Evolutionary conservation across 108 stramenopile species (phyloP), one percentile per base, ranked within the genome.

Genomic region (Skeletonema marinoi): DNA sequence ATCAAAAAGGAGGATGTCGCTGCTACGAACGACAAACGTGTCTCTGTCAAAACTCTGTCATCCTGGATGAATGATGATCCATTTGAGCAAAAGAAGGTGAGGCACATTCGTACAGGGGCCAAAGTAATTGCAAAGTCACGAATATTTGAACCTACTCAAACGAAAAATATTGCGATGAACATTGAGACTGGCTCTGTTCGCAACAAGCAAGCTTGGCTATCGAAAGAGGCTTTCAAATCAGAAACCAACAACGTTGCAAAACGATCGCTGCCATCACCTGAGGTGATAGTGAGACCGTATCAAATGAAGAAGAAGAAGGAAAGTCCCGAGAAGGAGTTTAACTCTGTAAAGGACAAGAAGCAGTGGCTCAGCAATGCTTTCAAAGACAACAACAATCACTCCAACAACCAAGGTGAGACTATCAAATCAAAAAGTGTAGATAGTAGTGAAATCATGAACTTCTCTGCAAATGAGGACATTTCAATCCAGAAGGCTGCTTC

Each of bases 1-100:
- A 66, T 81, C 31, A 74, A 66, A 35, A 68, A 77, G 42, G 84
- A 85, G 39, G 84, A 88, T 25, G 91, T 94, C 3, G 66, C 90
- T 60, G 93, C 93, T 16, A 94, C 93, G 3, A 83, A 94, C 70
- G 81, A 89, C 13, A 87, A 88, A 69, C 85, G 89, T 19, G 91
- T 90, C 0, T 92, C 90, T 16, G 93, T 94, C 7, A 86, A 89
- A 31, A 86, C 88, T 60, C 82, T 94, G 16, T 90, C 91, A 2
- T 70, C 85, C 9, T 94, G 93, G 93, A 83, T 94, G 19, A 86
- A 85, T 31, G 84, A 83, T 68, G 90, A 92, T 67, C 93, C 93
- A 2, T 90, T 90, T 44, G 75, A 89, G 33, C 71, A 86, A 56
- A 93, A 90, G 67, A 84, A 78, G 63, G n/a, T 78, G 31, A 69